These are phyloP conservation scores for Lathyrus tuberosus DNA, from an alignment of 306 rosid species.

Conservation along the genomic window DNA sequence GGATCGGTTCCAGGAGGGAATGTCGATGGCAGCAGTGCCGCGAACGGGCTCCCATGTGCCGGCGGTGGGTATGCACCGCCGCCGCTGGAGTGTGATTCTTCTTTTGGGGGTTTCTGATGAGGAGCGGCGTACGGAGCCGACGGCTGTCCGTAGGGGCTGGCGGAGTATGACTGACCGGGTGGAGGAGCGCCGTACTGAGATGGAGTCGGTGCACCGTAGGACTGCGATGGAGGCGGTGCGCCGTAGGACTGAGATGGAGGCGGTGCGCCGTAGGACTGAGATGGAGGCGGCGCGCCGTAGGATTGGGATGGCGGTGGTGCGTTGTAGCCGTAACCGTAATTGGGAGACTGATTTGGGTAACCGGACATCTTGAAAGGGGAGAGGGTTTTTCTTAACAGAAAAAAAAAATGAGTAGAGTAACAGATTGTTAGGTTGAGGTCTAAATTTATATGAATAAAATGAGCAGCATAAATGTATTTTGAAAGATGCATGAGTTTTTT, in stretches of 20 bases:
- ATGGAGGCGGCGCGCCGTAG: slow-evolving; percentile 21
- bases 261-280: slow-evolving; percentile 30
- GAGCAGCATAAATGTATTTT: background rate
- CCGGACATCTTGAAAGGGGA: slow-evolving; percentile 34
- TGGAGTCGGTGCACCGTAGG: no score
- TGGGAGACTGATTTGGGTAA: slow-evolving; percentile 37
- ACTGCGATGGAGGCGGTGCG: background rate
- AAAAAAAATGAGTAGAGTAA: background rate
- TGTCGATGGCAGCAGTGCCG: slow-evolving; percentile 72
- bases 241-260: slow-evolving; percentile 31
- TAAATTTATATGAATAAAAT: background rate
- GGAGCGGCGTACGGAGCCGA: slow-evolving; percentile 48
- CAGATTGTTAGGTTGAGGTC: background rate
- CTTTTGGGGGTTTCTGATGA: slow-evolving; percentile 52
- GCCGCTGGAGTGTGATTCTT: slow-evolving; percentile 42
- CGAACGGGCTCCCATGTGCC: slow-evolving; percentile 58
- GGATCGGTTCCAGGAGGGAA: slow-evolving; percentile 97
- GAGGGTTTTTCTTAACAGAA: background rate
- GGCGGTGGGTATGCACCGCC: slow-evolving; percentile 50
- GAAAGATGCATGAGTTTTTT: no score
- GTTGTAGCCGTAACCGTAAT: slow-evolving; percentile 37
- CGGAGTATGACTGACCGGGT: slow-evolving; percentile 28
- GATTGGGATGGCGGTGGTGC: slow-evolving; percentile 5
- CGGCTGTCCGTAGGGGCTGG: slow-evolving; percentile 34
- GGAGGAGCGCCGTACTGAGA: slow-evolving; percentile 31